phyloP scores from a whole-genome alignment of 139 green algal genomes.

The Coelastrella sp. region DNA sequence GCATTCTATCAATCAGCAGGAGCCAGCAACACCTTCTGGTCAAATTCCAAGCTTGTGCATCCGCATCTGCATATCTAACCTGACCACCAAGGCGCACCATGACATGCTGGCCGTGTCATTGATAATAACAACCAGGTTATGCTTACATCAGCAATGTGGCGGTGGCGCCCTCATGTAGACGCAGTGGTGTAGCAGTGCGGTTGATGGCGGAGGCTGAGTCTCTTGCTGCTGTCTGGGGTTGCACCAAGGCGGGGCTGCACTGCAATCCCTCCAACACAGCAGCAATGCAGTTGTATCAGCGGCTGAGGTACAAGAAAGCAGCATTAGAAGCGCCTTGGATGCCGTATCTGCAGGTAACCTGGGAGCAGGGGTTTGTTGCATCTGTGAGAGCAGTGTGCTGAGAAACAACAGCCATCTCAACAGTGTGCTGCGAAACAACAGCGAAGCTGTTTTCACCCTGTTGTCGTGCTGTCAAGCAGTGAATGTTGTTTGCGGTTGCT shows the following conservation, averaged over 20 bases:
- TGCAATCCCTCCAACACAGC: slow-evolving; percentile 37
- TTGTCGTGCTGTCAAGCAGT: no score
- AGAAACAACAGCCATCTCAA: neutral
- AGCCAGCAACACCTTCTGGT: no score
- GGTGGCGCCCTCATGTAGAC: slow-evolving; percentile 24
- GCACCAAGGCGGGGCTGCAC: slow-evolving; percentile 7
- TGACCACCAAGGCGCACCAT: no score
- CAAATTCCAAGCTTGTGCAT: no score
- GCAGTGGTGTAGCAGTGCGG: slow-evolving; percentile 45
- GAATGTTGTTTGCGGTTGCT: no score
- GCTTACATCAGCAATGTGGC: slow-evolving; percentile 62
- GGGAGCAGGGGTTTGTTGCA: no score
- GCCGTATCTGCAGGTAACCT: slow-evolving; percentile 43
- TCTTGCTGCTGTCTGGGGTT: slow-evolving; percentile 36
- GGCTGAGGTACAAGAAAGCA: slow-evolving; percentile 27
- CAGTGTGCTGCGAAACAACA: neutral
- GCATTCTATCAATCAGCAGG: no score
- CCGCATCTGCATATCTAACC: no score
- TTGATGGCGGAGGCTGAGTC: slow-evolving; percentile 48
- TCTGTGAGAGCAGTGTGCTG: neutral
- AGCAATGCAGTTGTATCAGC: slow-evolving; percentile 38
- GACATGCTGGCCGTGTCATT: no score
- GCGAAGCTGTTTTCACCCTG: no score
- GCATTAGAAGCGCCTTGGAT: slow-evolving; percentile 42
- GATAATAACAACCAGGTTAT: no score